phyloP scores from a whole-genome alignment of 192 early-diverging fungal species.

The Coemansia furcata region DNA sequence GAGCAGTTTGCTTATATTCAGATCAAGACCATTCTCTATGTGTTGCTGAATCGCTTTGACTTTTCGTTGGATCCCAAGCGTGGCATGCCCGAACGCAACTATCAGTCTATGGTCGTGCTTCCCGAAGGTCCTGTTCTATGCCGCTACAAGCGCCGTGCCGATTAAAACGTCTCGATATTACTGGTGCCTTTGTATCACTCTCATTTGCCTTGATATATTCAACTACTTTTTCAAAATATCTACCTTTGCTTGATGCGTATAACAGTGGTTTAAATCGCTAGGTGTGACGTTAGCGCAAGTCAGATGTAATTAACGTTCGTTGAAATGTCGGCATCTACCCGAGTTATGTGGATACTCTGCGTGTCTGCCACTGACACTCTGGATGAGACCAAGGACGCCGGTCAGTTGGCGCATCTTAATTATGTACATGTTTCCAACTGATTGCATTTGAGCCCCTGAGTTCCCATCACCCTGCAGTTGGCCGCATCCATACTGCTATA shows the following conservation, averaged over 20 bases:
- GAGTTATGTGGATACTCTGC: not conserved
- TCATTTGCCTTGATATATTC: not conserved
- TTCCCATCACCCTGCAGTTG: not conserved
- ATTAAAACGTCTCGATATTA: not conserved
- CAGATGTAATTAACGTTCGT: not conserved
- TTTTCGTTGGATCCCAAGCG: conserved; percentile 62
- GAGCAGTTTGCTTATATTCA: conserved; percentile 95
- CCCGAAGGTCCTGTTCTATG: conserved; percentile 65
- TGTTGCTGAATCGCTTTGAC: conserved; percentile 77
- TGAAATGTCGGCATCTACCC: not conserved
- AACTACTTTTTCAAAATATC: not conserved
- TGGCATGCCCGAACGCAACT: conserved; percentile 81
- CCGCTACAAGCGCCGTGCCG: conserved; percentile 46
- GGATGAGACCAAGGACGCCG: not conserved
- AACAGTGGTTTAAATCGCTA: not conserved
- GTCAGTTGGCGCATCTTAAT: not conserved
- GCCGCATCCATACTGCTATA: not conserved
- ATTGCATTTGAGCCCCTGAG: not conserved
- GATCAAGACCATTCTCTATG: conserved; percentile 89
- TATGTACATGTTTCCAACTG: not conserved
- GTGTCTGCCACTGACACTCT: not conserved
- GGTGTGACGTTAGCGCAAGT: not conserved
- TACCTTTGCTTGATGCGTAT: not conserved
- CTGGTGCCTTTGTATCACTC: not conserved
- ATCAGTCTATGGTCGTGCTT: conserved; percentile 88